Evolutionary conservation across 2,329 filamentous ascomycete species (phyloP), one percentile per base, ranked within the genome.

Genomic region (Fusarium nanum): DNA sequence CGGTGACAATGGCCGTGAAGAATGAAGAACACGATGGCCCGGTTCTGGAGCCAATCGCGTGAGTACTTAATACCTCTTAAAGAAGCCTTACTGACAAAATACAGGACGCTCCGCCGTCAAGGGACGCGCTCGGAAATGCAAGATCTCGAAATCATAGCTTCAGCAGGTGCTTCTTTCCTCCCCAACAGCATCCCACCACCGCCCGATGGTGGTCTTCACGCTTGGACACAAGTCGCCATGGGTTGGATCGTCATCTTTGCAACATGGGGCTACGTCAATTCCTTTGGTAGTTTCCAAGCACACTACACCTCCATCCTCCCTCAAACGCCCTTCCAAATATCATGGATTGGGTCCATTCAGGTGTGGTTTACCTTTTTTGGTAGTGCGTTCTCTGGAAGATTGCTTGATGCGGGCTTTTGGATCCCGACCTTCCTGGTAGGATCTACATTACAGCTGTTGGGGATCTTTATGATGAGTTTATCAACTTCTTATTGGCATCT

Each of bases 341-440:
- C 83, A 0, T 83, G 82, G 81, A 84, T 84, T 25, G 83, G 83
- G 1, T 83, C 82, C 4, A 75, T 84, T 2, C 83, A 85, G 50
- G 77, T 81, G 3, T 84, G 81, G 67, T 73, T 85, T 7, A 79
- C 82, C 0, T 78, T 85, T 28, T 76, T 82, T 7, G 76, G 83
- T 4, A 81, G 83, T 23, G 78, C 81, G 16, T 77, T 85, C 56
- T 82, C 81, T 5, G 83, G 84, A 13, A 76, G 82, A 0, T 68
- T 83, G 16, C 73, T 84, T 1, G 84, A 86, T 56, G 82, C 81
- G 9, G 84, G 84, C 0, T 78, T 81, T 42, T 83, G 83, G 69
- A 41, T 79, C 5, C 76, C 78, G 4, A 81, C 81, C 0, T 78
- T 85, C 7, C 30, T 81, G 1, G 71, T 78, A 4, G 83, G 83